Base-by-base conservation (phyloP, 208 protist species). In the Wallacemonas sp. region DNA sequence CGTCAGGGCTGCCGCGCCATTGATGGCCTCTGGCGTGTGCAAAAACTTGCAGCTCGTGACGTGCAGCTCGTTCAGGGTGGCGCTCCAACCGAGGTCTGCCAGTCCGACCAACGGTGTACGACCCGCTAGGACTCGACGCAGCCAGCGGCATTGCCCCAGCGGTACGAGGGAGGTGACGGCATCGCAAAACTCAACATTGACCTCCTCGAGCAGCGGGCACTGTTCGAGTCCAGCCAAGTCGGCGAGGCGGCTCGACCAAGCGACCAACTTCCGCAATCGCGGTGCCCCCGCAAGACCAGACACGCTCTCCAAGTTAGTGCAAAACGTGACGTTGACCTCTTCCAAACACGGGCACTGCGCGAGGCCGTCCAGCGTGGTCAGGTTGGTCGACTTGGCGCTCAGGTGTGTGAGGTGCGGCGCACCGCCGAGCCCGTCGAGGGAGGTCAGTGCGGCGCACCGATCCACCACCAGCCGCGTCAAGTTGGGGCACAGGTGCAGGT, bases 261-360 rank as follows among this genome's bases (percentile, higher is more conserved):
- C 52, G 8, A 59, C 32, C 5, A 59, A 29, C 26, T 25, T 33
- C 18, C 52, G 32, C 31, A 59, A 29, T 3, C 52, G 52, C 31
- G 52, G 52, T 14, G 52, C 52, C 18, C 52, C 52, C 12, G 52
- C 52, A 3, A 59, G 22, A 3, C 52, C 52, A n/a, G 52, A n/a
- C 31, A 59, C 29, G 16, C 22, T n/a, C 5, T 8, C 31, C 14
- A 59, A 29, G 16, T 25, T n/a, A 7, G 26, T 16, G 52, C 52
- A 59, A 23, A 59, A 59, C 5, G 31, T 59, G 52, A 59, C 29
- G 32, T 59, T 29, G 4, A 59, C 31, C 31, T 59, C 52, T 22
- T 59, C 52, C 31, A 59, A 29, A 42, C 22, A 14, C 0, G 52
- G 29, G 29, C 52, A 59, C 16, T 3, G 14, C 5, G 31, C 16